Evolutionary conservation across 2,329 filamentous ascomycete species (phyloP), one percentile per base, ranked within the genome.

Genomic region (Trichophyton equinum): DNA sequence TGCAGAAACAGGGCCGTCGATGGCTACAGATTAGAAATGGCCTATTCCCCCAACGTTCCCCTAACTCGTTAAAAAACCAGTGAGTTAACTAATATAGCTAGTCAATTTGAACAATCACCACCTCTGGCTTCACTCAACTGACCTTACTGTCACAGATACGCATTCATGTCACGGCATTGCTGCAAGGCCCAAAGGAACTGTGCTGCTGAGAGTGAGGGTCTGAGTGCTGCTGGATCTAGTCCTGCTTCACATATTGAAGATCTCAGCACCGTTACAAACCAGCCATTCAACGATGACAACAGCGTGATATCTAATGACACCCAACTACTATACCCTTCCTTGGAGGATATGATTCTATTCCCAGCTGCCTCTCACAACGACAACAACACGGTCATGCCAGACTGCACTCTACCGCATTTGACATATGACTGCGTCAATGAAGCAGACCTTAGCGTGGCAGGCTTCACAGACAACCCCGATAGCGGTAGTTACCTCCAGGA

Each of bases 21-120:
- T 56, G 51, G 51, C 25, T 33, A 56, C 27, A 56, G 22, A 56
- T 56, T 56, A 22, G 33, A 38, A 33, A 56, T 8, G 51, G 36
- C 7, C 25, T 33, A 18, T 56, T 56, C 11, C 51, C 51, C 8
- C 6, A 20, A 6, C 51, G 51, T 38, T 56, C 51, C 13, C 51
- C 27, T n/a, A 56, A 56, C 33, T 56, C 51, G 22, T n/a, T 56
- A 8, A 56, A 56, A 20, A 56, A 56, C 25, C 51, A 56, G 51
- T 56, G 5, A 56, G 51, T 33, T 9, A 20, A 18, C 18, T 18
- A 18, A 20, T 4, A n/a, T 20, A 20, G 5, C n/a, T 18, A 18
- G 25, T 9, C 15, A 25, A 25, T 47, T 20, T 22, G 9, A 5
- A 36, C 18, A 7, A 47, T 25, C 20, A 9, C 8, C 44, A 47